A percentile compares a stretch with the other conserved stretches of the same genome.
These are phyloP conservation scores for Cicer arietinum DNA, from an alignment of 306 rosid genomes.

Conservation along the genomic window DNA sequence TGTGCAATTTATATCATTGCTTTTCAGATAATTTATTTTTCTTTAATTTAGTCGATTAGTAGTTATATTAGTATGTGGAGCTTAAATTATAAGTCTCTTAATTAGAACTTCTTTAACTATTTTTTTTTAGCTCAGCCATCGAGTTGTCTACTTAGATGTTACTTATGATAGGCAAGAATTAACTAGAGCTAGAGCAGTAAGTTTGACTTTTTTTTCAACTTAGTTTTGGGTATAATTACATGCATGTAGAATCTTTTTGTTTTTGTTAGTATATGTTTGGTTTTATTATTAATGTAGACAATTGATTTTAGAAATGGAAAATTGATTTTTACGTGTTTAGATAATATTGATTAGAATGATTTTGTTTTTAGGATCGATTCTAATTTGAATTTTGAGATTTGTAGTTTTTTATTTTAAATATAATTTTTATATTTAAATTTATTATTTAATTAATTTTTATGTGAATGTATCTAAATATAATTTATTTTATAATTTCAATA, in stretches of 20 bases:
- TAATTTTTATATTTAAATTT: too few relatives aligned
- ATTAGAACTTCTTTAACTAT: neutral
- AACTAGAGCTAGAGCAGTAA: conserved; percentile 2
- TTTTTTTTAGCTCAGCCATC: neutral
- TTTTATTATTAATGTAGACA: too few relatives aligned
- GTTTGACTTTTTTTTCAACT: neutral
- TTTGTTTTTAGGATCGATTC: too few relatives aligned
- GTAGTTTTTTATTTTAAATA: too few relatives aligned
- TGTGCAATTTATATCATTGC: neutral
- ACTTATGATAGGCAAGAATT: too few relatives aligned
- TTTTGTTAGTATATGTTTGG: neutral
- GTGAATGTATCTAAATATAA: too few relatives aligned
- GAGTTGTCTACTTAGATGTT: neutral
- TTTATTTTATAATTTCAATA: too few relatives aligned
- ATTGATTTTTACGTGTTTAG: too few relatives aligned
- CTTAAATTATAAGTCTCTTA: neutral
- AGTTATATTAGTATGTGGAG: neutral
- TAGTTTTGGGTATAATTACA: neutral
- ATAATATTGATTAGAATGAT: too few relatives aligned
- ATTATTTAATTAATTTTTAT: too few relatives aligned
- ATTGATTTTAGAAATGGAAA: too few relatives aligned
- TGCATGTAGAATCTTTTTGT: neutral
- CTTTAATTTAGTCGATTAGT: neutral
- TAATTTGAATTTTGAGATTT: too few relatives aligned
- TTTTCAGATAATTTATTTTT: neutral